Evolutionary conservation across 1,284 basidiomycete species (phyloP).

Genomic region (Tilletiopsis washingtonensis): DNA sequence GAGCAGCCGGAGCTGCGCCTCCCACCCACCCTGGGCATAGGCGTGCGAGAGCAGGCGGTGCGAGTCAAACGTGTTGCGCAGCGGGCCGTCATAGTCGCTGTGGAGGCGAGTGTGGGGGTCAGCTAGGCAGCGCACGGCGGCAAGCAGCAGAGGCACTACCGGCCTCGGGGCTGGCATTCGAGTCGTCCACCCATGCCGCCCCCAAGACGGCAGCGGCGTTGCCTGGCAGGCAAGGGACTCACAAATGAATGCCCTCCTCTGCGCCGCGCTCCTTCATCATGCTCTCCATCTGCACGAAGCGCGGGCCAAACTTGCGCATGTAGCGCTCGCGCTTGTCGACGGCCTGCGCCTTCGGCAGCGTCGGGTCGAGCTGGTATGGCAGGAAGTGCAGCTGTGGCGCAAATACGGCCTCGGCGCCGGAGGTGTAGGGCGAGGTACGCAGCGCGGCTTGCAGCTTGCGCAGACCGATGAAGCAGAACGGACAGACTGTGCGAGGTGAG

Average conservation of each 20-base stretch:
- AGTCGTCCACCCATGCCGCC: too few relatives aligned
- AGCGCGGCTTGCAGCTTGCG: background rate
- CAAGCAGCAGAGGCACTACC: too few relatives aligned
- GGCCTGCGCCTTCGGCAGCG: background rate
- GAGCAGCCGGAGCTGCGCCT: background rate
- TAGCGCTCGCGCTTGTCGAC: background rate
- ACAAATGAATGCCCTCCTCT: background rate
- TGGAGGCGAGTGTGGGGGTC: background rate
- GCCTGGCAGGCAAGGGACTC: background rate
- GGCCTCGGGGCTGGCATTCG: too few relatives aligned
- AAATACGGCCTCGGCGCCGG: background rate
- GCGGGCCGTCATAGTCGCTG: background rate
- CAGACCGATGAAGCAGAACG: background rate
- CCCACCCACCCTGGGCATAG: background rate
- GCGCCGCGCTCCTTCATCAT: background rate
- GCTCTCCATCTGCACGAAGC: background rate
- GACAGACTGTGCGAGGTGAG: background rate
- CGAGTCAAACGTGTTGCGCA: background rate
- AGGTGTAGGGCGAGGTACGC: background rate
- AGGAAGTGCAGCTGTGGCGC: background rate
- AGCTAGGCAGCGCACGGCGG: too few relatives aligned
- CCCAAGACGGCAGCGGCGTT: too few relatives aligned
- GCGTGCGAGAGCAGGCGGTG: background rate
- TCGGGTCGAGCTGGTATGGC: background rate
- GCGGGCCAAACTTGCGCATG: background rate